phyloP scores from a whole-genome alignment of 1,139 yeast genomes.

The Sugiyamaella sp. region DNA sequence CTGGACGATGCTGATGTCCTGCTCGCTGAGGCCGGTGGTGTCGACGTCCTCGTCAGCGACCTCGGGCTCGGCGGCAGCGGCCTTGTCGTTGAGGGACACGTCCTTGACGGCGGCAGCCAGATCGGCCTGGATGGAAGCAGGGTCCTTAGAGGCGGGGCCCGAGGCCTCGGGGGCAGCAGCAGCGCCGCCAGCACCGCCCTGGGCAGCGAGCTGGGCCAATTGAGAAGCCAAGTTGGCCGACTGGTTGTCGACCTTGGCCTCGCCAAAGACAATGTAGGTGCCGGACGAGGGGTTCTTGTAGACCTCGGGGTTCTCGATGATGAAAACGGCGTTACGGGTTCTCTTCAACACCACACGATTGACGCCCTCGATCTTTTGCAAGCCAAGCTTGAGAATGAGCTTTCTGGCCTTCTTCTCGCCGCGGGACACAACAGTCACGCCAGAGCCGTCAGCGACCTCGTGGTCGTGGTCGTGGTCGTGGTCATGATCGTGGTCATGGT shows the following conservation, averaged over 20 bases:
- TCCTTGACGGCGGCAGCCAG: conserved; percentile 75
- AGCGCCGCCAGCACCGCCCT: conserved; percentile 34
- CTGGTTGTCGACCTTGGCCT: conserved; percentile 88
- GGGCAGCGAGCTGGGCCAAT: conserved; percentile 37
- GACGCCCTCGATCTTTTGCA: conserved; percentile 90
- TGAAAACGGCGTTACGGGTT: conserved; percentile 89
- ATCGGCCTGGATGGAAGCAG: conserved; percentile 88
- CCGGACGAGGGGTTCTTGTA: conserved; percentile 89
- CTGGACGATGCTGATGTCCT: conserved; percentile 78
- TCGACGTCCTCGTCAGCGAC: conserved; percentile 62
- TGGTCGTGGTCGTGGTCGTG: conserved; percentile 44
- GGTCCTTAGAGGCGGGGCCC: conserved; percentile 53
- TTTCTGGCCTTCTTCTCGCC: conserved; percentile 97
- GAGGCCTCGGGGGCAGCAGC: conserved; percentile 44
- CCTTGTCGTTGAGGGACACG: conserved; percentile 37
- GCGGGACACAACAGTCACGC: conserved; percentile 80
- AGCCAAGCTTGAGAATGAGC: conserved; percentile 82
- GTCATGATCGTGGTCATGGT: conserved; percentile 40
- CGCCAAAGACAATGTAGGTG: conserved; percentile 95
- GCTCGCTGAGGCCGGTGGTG: conserved; percentile 76
- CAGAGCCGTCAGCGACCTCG: conserved; percentile 82
- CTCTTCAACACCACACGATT: conserved; percentile 96
- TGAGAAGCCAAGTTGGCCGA: conserved; percentile 41
- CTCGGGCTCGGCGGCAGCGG: conserved; percentile 37
- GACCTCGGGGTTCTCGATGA: conserved; percentile 94